phyloP scores from a whole-genome alignment of 306 rosid species.

The Prunus kanzakura region DNA sequence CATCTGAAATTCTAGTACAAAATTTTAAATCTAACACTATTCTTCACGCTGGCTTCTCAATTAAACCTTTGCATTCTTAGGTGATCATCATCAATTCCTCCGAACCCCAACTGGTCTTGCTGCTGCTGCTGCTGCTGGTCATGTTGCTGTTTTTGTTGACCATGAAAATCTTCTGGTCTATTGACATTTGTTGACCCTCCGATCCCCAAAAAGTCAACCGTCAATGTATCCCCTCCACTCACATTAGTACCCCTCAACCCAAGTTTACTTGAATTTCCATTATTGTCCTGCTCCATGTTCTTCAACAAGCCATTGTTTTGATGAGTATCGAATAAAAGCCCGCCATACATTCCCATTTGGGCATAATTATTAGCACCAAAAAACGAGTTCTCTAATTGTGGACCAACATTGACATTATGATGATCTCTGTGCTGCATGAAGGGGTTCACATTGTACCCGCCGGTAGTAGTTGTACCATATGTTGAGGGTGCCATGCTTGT shows the following conservation, averaged over 20 bases:
- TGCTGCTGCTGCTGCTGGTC: neutral
- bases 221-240: conserved; percentile 48
- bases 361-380: conserved; percentile 11
- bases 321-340: conserved; percentile 43
- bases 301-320: conserved; percentile 32
- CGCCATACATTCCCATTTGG: conserved; percentile 48
- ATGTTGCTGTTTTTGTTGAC: conserved; percentile 24
- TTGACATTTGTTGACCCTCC: conserved; percentile 19
- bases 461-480: conserved; percentile 21
- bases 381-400: conserved; percentile 22
- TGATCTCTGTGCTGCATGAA: conserved; percentile 25
- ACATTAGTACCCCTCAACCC: conserved; percentile 31
- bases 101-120: conserved; percentile 42
- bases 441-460: conserved; percentile 35
- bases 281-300: conserved; percentile 37
- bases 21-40: neutral
- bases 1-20: neutral
- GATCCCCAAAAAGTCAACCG: conserved; percentile 74
- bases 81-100: conserved; percentile 27
- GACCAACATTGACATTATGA: neutral
- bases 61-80: conserved; percentile 1
- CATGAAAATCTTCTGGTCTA: conserved; percentile 39
- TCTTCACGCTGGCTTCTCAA: neutral
- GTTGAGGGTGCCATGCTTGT: conserved; percentile 53
- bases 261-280: neutral